These are phyloP conservation scores for Claviceps fusiformis DNA, from an alignment of 2,329 filamentous ascomycete species.

Conservation along the genomic window DNA sequence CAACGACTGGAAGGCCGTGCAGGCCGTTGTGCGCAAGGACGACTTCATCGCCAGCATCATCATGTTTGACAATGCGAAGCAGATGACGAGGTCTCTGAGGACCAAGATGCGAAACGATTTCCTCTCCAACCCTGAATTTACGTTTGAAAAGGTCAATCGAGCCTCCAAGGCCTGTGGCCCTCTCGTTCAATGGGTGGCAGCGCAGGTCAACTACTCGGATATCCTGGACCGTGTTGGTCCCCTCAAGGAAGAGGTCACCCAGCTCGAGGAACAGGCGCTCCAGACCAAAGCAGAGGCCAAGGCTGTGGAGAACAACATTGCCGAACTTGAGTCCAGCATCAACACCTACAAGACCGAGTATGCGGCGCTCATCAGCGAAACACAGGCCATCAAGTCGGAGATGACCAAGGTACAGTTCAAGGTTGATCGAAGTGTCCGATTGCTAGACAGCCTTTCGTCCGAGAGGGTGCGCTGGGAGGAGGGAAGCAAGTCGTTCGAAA, in stretches of 20 bases:
- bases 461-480: slow-evolving; percentile 92
- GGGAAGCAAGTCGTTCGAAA: slow-evolving; percentile 95
- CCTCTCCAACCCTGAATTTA: slow-evolving; percentile 87
- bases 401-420: slow-evolving; percentile 97
- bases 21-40: slow-evolving; percentile 75
- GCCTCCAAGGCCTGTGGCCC: slow-evolving; percentile 95
- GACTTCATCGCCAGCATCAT: slow-evolving; percentile 98
- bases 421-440: slow-evolving; percentile 86
- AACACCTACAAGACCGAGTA: slow-evolving; percentile 94
- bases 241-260: slow-evolving; percentile 73
- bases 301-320: slow-evolving; percentile 79
- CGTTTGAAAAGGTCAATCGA: slow-evolving; percentile 88
- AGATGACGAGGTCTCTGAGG: slow-evolving; percentile 77
- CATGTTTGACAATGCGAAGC: slow-evolving; percentile 86
- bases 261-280: slow-evolving; percentile 76
- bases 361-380: slow-evolving; percentile 88
- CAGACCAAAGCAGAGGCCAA: slow-evolving; percentile 89
- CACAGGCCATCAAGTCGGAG: slow-evolving; percentile 90
- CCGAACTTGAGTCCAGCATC: slow-evolving; percentile 76
- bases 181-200: slow-evolving; percentile 90
- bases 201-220: slow-evolving; percentile 95
- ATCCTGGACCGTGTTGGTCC: slow-evolving; percentile 91
- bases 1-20: slow-evolving; percentile 81
- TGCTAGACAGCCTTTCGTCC: slow-evolving; percentile 89
- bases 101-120: slow-evolving; percentile 88